Conservation (phyloP, 306 rosid genomes). For the Glycyrrhiza uralensis region DNA sequence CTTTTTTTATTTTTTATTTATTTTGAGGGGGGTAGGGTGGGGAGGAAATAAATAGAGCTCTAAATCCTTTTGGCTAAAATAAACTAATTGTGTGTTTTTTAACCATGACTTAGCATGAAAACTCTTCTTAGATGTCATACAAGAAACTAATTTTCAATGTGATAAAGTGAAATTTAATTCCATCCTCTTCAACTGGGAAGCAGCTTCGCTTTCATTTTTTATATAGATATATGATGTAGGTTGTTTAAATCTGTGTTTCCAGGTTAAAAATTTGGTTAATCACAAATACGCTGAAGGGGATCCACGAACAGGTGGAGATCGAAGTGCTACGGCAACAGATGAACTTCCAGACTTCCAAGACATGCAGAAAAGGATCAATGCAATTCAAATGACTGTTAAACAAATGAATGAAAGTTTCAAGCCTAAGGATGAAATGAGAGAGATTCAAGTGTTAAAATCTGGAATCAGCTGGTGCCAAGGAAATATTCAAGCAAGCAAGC, state of each 20-base stretch:
- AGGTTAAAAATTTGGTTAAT: slow-evolving; percentile 42
- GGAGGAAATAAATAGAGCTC: neutral
- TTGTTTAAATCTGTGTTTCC: slow-evolving; percentile 21
- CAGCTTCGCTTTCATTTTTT: neutral
- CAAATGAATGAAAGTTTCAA: slow-evolving; percentile 42
- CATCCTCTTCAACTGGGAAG: slow-evolving; percentile 9
- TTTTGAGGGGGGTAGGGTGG: neutral
- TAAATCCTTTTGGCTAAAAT: neutral
- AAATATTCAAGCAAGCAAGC: slow-evolving; percentile 40
- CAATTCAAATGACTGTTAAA: slow-evolving; percentile 61
- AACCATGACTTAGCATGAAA: neutral
- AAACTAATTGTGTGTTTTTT: neutral
- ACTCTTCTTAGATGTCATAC: neutral
- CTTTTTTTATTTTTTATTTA: no score
- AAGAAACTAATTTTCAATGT: neutral
- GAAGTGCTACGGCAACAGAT: slow-evolving; percentile 32
- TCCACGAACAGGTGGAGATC: slow-evolving; percentile 39
- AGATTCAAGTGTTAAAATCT: slow-evolving; percentile 51
- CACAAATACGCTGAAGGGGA: slow-evolving; percentile 35
- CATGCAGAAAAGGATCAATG: slow-evolving; percentile 64
- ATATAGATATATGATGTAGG: neutral
- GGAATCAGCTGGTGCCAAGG: slow-evolving; percentile 34
- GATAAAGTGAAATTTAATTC: neutral
- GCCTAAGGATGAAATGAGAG: slow-evolving; percentile 51
- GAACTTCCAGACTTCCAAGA: slow-evolving; percentile 54